phyloP scores from a whole-genome alignment of 768 basidiomycete genomes.

The Leucocoprinus leucothites region DNA sequence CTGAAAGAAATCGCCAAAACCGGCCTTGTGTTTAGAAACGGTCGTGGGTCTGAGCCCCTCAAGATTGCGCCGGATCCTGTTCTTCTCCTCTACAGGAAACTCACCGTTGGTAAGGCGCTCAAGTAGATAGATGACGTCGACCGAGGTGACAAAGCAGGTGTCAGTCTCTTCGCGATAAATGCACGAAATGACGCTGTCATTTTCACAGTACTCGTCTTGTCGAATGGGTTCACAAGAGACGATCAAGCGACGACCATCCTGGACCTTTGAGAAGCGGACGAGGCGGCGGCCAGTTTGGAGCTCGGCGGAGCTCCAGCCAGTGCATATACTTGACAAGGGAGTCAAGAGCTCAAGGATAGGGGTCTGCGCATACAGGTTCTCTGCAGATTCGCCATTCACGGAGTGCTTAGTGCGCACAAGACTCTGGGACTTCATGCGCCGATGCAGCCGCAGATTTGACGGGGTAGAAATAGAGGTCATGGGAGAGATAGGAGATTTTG shows the following conservation, averaged over 20 bases:
- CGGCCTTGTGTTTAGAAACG: slow-evolving; percentile 80
- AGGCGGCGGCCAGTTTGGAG: slow-evolving; percentile 70
- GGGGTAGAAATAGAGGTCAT: slow-evolving; percentile 36
- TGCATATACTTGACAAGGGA: slow-evolving; percentile 52
- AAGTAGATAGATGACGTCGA: slow-evolving; percentile 92
- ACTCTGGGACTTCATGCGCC: slow-evolving; percentile 41
- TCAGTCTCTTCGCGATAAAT: slow-evolving; percentile 81
- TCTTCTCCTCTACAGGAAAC: slow-evolving; percentile 95
- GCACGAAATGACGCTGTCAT: slow-evolving; percentile 88
- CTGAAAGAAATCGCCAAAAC: slow-evolving; percentile 86
- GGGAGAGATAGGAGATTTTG: slow-evolving; percentile 31
- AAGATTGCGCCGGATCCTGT: slow-evolving; percentile 89
- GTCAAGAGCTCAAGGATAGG: slow-evolving; percentile 61
- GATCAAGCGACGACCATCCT: slow-evolving; percentile 73
- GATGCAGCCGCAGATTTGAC: slow-evolving; percentile 34
- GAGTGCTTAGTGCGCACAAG: slow-evolving; percentile 40
- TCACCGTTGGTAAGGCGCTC: slow-evolving; percentile 73
- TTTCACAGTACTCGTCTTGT: slow-evolving; percentile 69
- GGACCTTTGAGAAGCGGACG: slow-evolving; percentile 79
- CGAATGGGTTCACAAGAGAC: slow-evolving; percentile 75
- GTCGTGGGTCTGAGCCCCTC: slow-evolving; percentile 91
- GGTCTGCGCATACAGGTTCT: slow-evolving; percentile 46
- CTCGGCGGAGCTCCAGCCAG: slow-evolving; percentile 65
- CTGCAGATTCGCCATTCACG: slow-evolving; percentile 25
- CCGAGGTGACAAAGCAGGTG: slow-evolving; percentile 87